phyloP scores from a whole-genome alignment of 129 eudicot genomes.

The Escallonia herrerae region DNA sequence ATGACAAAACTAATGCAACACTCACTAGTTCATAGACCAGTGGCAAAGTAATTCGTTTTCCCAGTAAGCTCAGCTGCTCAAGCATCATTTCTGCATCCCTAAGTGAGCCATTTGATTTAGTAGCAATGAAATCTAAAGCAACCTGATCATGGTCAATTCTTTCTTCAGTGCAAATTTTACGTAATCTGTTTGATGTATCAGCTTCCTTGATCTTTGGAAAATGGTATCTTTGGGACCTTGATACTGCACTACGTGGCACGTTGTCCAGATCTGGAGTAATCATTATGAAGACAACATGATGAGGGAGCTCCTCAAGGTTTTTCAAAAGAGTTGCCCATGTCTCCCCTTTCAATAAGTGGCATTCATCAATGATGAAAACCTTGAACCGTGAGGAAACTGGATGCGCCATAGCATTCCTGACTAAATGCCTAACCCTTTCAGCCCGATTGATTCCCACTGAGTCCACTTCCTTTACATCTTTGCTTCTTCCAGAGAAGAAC shows the following conservation, averaged over 20 bases:
- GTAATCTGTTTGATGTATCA: slow-evolving; percentile 75
- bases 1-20: neutral
- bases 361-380: slow-evolving; percentile 83
- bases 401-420: slow-evolving; percentile 43
- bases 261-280: slow-evolving; percentile 76
- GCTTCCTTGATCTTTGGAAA: slow-evolving; percentile 95
- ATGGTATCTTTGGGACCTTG: slow-evolving; percentile 92
- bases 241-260: slow-evolving; percentile 70
- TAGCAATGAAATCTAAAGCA: slow-evolving; percentile 91
- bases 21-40: slow-evolving; percentile 92
- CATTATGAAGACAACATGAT: slow-evolving; percentile 76
- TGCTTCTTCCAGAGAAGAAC: slow-evolving; percentile 60
- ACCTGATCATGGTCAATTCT: slow-evolving; percentile 76
- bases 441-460: slow-evolving; percentile 57
- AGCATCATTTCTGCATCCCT: slow-evolving; percentile 99
- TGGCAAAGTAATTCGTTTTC: slow-evolving; percentile 70
- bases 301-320: slow-evolving; percentile 92
- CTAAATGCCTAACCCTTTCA: slow-evolving; percentile 51
- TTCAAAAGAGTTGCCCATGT: slow-evolving; percentile 85
- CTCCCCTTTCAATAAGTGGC: slow-evolving; percentile 69
- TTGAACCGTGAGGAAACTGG: slow-evolving; percentile 54
- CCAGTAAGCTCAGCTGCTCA: slow-evolving; percentile 90
- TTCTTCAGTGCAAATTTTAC: slow-evolving; percentile 82
- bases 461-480: slow-evolving; percentile 66
- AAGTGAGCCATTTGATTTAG: slow-evolving; percentile 92